These are phyloP conservation scores for Nannochloropsis granulata DNA, from an alignment of 108 stramenopile species.

Conservation along the genomic window DNA sequence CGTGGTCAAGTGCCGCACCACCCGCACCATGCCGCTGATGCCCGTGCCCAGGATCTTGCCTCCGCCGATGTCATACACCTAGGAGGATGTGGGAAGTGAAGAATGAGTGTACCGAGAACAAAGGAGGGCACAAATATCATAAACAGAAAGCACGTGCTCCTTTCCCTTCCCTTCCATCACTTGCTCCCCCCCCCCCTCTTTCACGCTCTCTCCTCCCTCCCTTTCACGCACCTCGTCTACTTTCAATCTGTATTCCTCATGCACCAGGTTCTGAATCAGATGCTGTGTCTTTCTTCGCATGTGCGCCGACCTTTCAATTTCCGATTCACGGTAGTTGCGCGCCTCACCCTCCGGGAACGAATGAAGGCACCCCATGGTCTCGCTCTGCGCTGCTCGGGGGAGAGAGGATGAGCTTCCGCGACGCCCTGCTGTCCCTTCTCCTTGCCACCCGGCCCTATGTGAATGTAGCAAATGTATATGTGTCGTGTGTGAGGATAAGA, in stretches of 20 bases:
- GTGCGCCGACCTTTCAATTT: neutral
- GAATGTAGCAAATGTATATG: too few species aligned
- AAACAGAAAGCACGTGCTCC: too few species aligned
- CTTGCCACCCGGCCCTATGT: too few species aligned
- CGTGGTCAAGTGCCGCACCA: conserved; percentile 12
- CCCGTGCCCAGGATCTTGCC: conserved; percentile 10
- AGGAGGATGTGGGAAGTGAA: too few species aligned
- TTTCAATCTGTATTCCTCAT: neutral
- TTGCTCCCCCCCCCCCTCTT: too few species aligned
- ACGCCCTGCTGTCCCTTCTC: too few species aligned
- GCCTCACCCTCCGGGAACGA: neutral
- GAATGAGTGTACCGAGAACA: too few species aligned
- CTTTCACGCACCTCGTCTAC: neutral
- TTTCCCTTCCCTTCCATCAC: too few species aligned
- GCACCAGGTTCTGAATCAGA: neutral
- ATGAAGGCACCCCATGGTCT: neutral
- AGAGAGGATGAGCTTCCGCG: too few species aligned
- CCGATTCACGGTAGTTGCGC: neutral
- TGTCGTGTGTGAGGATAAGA: too few species aligned
- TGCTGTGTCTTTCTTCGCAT: neutral
- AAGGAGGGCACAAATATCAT: too few species aligned
- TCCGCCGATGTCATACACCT: conserved; percentile 4
- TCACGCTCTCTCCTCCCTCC: too few species aligned
- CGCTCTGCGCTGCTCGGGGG: neutral
- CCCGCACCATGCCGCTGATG: conserved; percentile 16